These are phyloP conservation scores for Dictyostelium brefeldianum DNA, from an alignment of 78 protist genomes.

Conservation along the genomic window DNA sequence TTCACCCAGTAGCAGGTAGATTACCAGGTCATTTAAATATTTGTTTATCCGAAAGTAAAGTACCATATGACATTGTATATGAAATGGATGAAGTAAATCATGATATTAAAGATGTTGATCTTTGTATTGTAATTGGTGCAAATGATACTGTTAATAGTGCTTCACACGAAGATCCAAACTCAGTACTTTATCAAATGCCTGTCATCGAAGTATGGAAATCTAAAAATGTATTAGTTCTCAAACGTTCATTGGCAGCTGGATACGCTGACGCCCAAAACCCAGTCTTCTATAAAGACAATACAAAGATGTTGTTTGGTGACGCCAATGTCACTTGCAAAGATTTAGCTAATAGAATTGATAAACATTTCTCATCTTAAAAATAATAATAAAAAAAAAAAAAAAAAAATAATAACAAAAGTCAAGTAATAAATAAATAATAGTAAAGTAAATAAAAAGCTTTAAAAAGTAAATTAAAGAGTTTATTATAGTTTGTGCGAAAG, in stretches of 20 bases:
- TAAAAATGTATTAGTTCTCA: slow-evolving; percentile 93
- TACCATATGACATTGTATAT: slow-evolving; percentile 98
- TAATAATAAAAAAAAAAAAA: neutral
- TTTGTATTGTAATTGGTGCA: slow-evolving; percentile 93
- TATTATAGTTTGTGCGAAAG: too few species aligned
- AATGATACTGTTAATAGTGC: slow-evolving; percentile 99
- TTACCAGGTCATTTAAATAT: slow-evolving; percentile 99
- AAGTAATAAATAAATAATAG: neutral
- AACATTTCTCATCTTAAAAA: neutral
- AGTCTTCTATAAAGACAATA: slow-evolving; percentile 95
- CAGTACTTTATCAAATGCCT: slow-evolving; percentile 98
- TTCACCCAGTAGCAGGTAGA: slow-evolving; percentile 99
- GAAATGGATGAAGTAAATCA: slow-evolving; percentile 99
- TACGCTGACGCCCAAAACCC: slow-evolving; percentile 98
- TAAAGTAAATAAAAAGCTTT: neutral
- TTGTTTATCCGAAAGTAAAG: slow-evolving; percentile 97
- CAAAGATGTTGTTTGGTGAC: slow-evolving; percentile 97
- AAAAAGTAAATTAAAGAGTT: too few species aligned
- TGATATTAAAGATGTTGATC: slow-evolving; percentile 88
- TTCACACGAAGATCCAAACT: slow-evolving; percentile 97
- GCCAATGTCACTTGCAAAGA: slow-evolving; percentile 92
- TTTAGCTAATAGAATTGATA: slow-evolving; percentile 24
- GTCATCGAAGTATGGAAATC: slow-evolving; percentile 95
- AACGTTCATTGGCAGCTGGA: slow-evolving; percentile 97
- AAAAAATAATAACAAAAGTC: neutral